phyloP scores from a whole-genome alignment of 2,329 filamentous ascomycete species.

The Penicillium hordei region DNA sequence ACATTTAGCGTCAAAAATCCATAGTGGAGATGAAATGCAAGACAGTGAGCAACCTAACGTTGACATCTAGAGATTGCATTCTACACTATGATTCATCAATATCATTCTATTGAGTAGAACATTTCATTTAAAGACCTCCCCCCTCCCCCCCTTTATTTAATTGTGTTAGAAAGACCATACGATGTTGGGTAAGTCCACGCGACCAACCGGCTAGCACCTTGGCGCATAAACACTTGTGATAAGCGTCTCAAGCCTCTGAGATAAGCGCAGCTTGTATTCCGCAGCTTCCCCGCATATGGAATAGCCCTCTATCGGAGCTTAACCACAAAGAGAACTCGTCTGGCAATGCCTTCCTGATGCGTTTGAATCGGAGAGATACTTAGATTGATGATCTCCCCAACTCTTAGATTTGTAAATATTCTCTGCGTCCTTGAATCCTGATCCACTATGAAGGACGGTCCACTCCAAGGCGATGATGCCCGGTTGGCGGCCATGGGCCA shows the following conservation, averaged over 20 bases:
- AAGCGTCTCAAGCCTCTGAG: neutral
- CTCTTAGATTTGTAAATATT: neutral
- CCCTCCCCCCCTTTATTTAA: neutral
- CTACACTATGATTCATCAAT: neutral
- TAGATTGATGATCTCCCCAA: neutral
- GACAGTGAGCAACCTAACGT: neutral
- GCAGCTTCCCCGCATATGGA: slow-evolving; percentile 6
- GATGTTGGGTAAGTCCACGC: slow-evolving; percentile 22
- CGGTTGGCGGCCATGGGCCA: slow-evolving; percentile 48
- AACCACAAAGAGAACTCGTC: neutral
- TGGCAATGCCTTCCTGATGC: slow-evolving; percentile 6
- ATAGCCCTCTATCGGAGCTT: neutral
- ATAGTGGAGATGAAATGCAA: neutral
- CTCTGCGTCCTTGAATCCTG: neutral
- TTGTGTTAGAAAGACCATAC: neutral
- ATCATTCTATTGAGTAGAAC: neutral
- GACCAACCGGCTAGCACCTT: neutral
- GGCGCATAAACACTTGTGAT: neutral
- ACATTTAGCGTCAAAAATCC: neutral
- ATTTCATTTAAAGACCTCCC: neutral
- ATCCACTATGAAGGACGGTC: slow-evolving; percentile 17
- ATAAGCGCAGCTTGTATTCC: neutral
- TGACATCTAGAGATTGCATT: neutral
- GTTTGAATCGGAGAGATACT: neutral
- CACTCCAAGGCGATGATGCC: slow-evolving; percentile 24